These are phyloP conservation scores for Phytopythium oedochilum DNA, from an alignment of 352 stramenopile genomes.

Conservation along the genomic window DNA sequence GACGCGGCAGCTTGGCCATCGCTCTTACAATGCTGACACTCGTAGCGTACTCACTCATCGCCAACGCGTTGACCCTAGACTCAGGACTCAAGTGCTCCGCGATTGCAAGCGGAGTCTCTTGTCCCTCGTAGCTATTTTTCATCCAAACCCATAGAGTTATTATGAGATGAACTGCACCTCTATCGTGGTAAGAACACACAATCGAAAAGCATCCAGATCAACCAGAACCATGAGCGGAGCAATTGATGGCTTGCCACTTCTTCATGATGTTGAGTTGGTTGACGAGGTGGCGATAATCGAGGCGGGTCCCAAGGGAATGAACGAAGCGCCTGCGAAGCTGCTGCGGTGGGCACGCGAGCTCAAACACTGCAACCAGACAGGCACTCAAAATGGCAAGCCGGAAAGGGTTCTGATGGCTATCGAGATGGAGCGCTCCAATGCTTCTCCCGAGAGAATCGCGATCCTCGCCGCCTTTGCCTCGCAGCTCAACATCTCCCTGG, in stretches of 20 bases:
- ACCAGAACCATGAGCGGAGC: not conserved
- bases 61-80: constrained; percentile 39
- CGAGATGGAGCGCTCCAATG: constrained; percentile 13
- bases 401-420: constrained; percentile 6
- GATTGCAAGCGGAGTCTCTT: constrained; percentile 29
- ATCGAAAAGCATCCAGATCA: not conserved
- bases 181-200: too few relatives aligned
- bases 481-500: constrained; percentile 23
- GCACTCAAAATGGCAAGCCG: not conserved
- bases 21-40: constrained; percentile 20
- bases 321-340: not conserved
- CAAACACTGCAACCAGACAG: not conserved
- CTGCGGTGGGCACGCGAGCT: not conserved
- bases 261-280: not conserved
- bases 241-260: not conserved
- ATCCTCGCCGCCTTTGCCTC: constrained; percentile 20
- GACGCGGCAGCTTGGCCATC: constrained; percentile 32
- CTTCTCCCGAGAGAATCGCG: constrained; percentile 12
- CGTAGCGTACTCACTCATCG: constrained; percentile 35
- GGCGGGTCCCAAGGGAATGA: not conserved
- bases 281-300: too few relatives aligned
- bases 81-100: constrained; percentile 18
- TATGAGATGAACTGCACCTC: not conserved
- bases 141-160: not conserved
- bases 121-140: constrained; percentile 7